phyloP scores from a whole-genome alignment of 2,329 filamentous ascomycete genomes.

The Harringtonia lauricola region DNA sequence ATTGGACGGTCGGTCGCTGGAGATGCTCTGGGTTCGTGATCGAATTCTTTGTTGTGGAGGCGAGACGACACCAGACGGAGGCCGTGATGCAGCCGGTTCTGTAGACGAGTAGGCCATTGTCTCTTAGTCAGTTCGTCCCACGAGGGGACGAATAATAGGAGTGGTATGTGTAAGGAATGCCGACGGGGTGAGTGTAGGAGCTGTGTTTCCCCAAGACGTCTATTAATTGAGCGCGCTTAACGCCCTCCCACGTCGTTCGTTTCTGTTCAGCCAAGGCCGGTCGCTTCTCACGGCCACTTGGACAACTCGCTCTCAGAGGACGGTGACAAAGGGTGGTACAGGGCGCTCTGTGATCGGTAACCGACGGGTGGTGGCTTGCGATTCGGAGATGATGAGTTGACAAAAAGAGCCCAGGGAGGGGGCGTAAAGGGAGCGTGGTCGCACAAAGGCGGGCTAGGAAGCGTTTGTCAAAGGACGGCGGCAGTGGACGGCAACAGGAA shows the following conservation, averaged over 20 bases:
- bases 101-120: constrained; percentile 9
- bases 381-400: background rate
- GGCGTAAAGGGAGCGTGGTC: background rate
- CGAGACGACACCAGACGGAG: constrained; percentile 15
- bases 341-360: background rate
- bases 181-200: background rate
- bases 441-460: background rate
- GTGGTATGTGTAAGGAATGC: background rate
- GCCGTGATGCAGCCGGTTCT: constrained; percentile 9
- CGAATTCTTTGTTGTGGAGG: constrained; percentile 16
- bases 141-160: background rate
- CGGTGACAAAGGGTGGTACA: background rate
- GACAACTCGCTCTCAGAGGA: too few species aligned
- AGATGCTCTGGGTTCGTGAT: constrained; percentile 52
- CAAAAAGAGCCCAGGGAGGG: background rate
- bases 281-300: too few species aligned
- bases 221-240: too few species aligned
- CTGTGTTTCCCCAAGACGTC: background rate
- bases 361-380: background rate
- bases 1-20: constrained; percentile 58
- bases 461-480: too few species aligned
- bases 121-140: constrained; percentile 2
- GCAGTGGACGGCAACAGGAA: too few species aligned
- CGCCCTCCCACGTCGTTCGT: too few species aligned
- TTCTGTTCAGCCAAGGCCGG: too few species aligned